Conservation (phyloP, 495 filamentous ascomycete species). For the Aspergillus indologenus region DNA sequence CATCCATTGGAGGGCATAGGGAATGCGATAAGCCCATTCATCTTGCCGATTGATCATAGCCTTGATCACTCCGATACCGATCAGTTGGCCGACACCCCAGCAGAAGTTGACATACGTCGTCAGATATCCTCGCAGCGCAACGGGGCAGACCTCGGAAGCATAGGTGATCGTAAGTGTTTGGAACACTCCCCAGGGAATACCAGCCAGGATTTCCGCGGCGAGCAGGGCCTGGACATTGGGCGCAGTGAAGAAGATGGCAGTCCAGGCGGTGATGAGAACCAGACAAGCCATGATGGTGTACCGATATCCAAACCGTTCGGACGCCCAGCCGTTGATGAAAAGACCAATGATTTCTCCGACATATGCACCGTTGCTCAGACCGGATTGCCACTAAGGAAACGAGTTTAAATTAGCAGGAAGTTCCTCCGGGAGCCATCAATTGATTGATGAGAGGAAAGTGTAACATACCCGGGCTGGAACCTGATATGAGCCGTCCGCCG, state of each 20-base stretch:
- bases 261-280: conserved; percentile 63
- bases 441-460: neutral
- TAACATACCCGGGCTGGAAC: conserved; percentile 55
- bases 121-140: conserved; percentile 67
- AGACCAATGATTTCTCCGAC: conserved; percentile 74
- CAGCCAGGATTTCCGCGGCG: conserved; percentile 71
- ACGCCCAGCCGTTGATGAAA: conserved; percentile 71
- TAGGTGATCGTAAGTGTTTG: conserved; percentile 79
- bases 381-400: conserved; percentile 63
- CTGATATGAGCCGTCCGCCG: conserved; percentile 58
- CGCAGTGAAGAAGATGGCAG: conserved; percentile 74
- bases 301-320: conserved; percentile 70
- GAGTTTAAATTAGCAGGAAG: conserved; percentile 6
- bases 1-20: conserved; percentile 80
- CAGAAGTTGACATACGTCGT: conserved; percentile 82
- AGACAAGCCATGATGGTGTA: conserved; percentile 71
- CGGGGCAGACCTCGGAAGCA: conserved; percentile 74
- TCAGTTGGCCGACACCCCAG: conserved; percentile 76
- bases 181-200: conserved; percentile 80
- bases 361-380: conserved; percentile 64
- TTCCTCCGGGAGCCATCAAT: neutral
- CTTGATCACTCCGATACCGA: conserved; percentile 71
- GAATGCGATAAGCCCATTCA: conserved; percentile 66
- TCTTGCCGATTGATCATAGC: conserved; percentile 55
- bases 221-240: conserved; percentile 65